Conservation (phyloP, 2,329 filamentous ascomycete genomes). For the Penicillium aurantiogriseum region DNA sequence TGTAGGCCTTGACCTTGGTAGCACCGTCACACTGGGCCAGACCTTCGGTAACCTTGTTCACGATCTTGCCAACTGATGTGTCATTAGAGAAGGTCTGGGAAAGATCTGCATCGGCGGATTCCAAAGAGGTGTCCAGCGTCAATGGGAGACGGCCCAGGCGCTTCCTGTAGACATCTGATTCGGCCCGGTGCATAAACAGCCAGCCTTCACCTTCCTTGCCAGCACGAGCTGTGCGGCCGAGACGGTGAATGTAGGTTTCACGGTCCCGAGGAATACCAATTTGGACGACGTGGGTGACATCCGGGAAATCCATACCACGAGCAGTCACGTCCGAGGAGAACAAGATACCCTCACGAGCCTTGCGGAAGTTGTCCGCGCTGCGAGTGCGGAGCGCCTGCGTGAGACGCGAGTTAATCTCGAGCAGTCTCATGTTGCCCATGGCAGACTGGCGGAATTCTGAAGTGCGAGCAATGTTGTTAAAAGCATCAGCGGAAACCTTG, state of each 20-base stretch:
- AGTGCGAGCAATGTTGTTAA: slow-evolving; percentile 50
- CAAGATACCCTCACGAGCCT: slow-evolving; percentile 61
- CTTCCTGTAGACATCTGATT: slow-evolving; percentile 50
- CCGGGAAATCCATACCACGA: slow-evolving; percentile 79
- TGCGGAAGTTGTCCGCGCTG: slow-evolving; percentile 70
- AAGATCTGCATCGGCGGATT: slow-evolving; percentile 38
- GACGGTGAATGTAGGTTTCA: slow-evolving; percentile 73
- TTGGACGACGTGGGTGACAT: slow-evolving; percentile 77
- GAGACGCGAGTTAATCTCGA: slow-evolving; percentile 77
- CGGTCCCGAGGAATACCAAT: slow-evolving; percentile 62
- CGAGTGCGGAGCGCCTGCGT: slow-evolving; percentile 67
- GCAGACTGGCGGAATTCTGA: slow-evolving; percentile 31
- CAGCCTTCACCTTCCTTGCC: slow-evolving; percentile 63
- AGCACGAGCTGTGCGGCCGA: slow-evolving; percentile 72
- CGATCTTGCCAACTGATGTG: slow-evolving; percentile 14
- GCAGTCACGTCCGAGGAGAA: slow-evolving; percentile 79
- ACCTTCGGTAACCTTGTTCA: slow-evolving; percentile 46
- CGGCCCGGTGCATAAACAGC: slow-evolving; percentile 55
- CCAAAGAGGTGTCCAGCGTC: slow-evolving; percentile 49
- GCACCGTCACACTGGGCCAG: slow-evolving; percentile 27
- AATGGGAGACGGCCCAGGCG: slow-evolving; percentile 57
- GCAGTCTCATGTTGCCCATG: slow-evolving; percentile 39
- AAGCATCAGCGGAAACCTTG: slow-evolving; percentile 60
- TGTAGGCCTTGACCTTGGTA: slow-evolving; percentile 34
- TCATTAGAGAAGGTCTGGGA: slow-evolving; percentile 17